Evolutionary conservation across 345 rosid species (phyloP).

Genomic region (Murraya paniculata): DNA sequence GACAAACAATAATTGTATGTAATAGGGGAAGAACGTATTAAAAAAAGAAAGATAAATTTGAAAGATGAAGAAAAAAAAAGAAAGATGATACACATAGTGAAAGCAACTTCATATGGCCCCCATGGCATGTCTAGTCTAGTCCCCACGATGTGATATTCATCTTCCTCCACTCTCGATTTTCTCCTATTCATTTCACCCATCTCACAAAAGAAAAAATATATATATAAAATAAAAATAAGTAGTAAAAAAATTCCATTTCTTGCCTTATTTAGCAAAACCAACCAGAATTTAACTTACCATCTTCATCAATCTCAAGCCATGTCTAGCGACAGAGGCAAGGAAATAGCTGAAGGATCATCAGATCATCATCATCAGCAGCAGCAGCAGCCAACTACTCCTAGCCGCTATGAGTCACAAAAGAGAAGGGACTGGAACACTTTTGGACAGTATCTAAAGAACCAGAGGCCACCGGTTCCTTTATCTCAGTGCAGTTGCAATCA

Average conservation of each 20-base stretch:
- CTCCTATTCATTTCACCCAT: conserved; percentile 36
- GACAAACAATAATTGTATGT: conserved; percentile 31
- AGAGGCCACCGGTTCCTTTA: conserved; percentile 62
- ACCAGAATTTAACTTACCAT: neutral
- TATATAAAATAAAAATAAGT: no score
- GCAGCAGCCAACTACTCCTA: conserved; percentile 41
- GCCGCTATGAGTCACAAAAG: conserved; percentile 78
- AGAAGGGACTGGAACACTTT: conserved; percentile 86
- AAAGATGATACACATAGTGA: conserved; percentile 6
- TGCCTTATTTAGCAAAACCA: conserved; percentile 26
- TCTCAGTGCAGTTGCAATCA: conserved; percentile 64
- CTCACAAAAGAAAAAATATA: neutral
- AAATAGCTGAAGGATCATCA: conserved; percentile 33
- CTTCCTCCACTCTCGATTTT: conserved; percentile 25
- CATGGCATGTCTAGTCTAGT: conserved; percentile 38
- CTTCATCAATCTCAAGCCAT: conserved; percentile 18
- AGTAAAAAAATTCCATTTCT: neutral
- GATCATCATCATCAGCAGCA: conserved; percentile 6
- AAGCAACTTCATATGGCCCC: conserved; percentile 45
- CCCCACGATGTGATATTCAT: conserved; percentile 40
- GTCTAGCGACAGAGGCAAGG: conserved; percentile 53
- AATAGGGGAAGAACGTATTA: conserved; percentile 6
- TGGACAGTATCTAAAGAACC: conserved; percentile 68
- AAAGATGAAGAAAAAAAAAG: conserved; percentile 8
- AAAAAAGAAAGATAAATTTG: neutral